Conservation (phyloP, 108 stramenopile species). For the Pseudonitzschia multiseries region DNA sequence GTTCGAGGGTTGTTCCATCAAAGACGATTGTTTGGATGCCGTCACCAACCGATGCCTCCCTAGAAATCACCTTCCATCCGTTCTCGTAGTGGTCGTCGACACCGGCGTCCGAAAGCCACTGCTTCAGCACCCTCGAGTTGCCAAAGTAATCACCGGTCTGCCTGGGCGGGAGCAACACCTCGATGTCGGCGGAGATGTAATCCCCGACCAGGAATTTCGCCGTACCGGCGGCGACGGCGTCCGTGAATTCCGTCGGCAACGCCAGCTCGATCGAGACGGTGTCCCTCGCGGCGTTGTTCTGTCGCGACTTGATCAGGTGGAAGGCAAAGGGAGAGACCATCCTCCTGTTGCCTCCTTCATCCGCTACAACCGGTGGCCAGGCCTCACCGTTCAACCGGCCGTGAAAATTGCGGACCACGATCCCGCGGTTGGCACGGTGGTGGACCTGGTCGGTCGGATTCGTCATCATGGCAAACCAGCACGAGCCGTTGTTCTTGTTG, state of each 20-base stretch:
- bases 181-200: slow-evolving; percentile 6
- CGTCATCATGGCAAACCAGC: slow-evolving; percentile 10
- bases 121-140: not conserved
- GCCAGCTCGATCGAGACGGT: not conserved
- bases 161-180: not conserved
- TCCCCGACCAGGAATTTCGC: not conserved
- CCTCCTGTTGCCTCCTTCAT: no score
- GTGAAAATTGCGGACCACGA: slow-evolving; percentile 6
- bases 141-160: slow-evolving; percentile 8
- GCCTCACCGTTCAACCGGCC: not conserved
- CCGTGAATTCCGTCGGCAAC: not conserved
- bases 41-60: not conserved
- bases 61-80: slow-evolving; percentile 8
- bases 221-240: not conserved
- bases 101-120: not conserved
- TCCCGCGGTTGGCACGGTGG: slow-evolving; percentile 4
- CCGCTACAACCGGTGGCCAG: slow-evolving; percentile 7
- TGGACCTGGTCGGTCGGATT: not conserved
- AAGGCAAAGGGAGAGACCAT: slow-evolving; percentile 3
- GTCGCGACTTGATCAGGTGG: slow-evolving; percentile 7
- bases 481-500: not conserved
- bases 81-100: not conserved
- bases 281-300: slow-evolving; percentile 7
- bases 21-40: not conserved
- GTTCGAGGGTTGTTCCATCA: not conserved